Base-by-base conservation (phyloP, 352 stramenopile species). In the Halophytophthora polymorphica region DNA sequence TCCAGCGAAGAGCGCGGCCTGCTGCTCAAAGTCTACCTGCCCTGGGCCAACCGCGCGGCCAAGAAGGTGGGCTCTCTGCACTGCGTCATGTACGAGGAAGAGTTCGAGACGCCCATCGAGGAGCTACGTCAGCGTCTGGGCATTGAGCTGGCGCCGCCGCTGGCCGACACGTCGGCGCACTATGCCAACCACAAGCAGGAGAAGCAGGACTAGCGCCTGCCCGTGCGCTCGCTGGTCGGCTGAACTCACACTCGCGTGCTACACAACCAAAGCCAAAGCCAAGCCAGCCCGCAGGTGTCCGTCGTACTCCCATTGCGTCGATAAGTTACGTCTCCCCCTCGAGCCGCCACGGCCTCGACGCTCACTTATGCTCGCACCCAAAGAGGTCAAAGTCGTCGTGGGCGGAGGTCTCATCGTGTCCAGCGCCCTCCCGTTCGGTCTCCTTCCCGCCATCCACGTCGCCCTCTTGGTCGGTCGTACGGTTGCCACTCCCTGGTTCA, bases 31-130 rank as follows among this genome's bases (percentile, higher is more conserved):
- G 62, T 87, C 23, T 98, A 97, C 71, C 73, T 99, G n/a, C 96
- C 94, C 5, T 99, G 96, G 96, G 95, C 95, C 3, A 73, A 86
- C 10, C 77, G 80, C 12, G 80, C 87, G 2, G 86, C 77, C 0
- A 76, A 74, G 45, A 73, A 88, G 11, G 77, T 75, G 3, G 57
- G 77, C 36, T 86, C 83, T 15, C 74, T 98, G 21, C 80, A 98
- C 60, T 97, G 90, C 62, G 81, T 98, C 19, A 97, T 97, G 73
- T 99, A 98, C 64, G 96, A 99, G 71, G 68, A 95, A 44, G 86
- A 98, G 59, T 97, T 98, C 44, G 89, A 97, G 61, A 97, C 87
- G 22, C 77, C 83, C 22, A 72, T 99, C 38, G 63, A 82, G 12
- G 78, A 96, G 35, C 69, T 99, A 47, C 81, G 95, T 40, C 39